Evolutionary conservation across 1,139 yeast species (phyloP).

Genomic region (Pichia sp.): DNA sequence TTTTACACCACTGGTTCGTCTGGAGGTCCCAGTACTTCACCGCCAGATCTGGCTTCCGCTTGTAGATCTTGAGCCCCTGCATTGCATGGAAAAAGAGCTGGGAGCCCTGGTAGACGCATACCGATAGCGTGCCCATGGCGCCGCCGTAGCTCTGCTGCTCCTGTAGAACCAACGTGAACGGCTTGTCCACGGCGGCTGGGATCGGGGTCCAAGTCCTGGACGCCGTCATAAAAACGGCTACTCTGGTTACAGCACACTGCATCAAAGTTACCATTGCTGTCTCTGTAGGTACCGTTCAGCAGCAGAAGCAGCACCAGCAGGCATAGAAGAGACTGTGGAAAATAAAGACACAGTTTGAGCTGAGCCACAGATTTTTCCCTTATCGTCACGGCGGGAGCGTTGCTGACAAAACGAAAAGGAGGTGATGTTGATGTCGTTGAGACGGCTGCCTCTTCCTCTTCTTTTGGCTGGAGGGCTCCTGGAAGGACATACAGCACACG

Average conservation of each 20-base stretch:
- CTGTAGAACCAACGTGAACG: not conserved
- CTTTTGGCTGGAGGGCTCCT: not conserved
- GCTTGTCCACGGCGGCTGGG: not conserved
- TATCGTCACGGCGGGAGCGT: not conserved
- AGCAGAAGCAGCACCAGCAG: too few relatives aligned
- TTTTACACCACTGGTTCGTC: not conserved
- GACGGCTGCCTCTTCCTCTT: not conserved
- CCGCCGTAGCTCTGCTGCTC: not conserved
- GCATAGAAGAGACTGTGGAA: not conserved
- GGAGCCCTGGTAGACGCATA: not conserved
- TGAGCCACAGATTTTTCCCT: not conserved
- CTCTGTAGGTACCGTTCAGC: not conserved
- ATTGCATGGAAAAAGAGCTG: not conserved
- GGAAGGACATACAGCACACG: not conserved
- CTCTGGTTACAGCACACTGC: not conserved
- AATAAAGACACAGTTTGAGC: not conserved
- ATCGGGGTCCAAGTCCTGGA: not conserved
- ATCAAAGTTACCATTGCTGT: not conserved
- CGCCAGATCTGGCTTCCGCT: slow-evolving; percentile 2
- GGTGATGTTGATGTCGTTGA: not conserved
- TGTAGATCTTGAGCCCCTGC: slow-evolving; percentile 1
- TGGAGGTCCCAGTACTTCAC: slow-evolving; percentile 1
- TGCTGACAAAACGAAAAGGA: not conserved
- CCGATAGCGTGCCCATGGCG: not conserved
- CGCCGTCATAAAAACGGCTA: not conserved